phyloP scores from a whole-genome alignment of 345 rosid genomes.

The Pugionium dolabratum region DNA sequence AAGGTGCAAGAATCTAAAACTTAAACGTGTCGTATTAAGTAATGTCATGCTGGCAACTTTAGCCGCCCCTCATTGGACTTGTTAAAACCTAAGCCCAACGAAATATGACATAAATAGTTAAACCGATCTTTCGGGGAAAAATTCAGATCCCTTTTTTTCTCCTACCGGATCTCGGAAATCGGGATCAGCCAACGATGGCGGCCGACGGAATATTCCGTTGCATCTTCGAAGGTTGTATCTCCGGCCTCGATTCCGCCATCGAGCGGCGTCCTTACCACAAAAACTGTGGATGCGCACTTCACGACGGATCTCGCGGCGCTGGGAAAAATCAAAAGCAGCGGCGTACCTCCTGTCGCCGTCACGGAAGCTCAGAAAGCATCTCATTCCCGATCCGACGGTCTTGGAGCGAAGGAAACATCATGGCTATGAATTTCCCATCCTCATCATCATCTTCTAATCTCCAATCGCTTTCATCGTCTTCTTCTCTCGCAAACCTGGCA shows the following conservation, averaged over 20 bases:
- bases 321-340: slow-evolving; percentile 28
- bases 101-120: slow-evolving; percentile 17
- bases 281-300: slow-evolving; percentile 68
- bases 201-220: slow-evolving; percentile 61
- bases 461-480: slow-evolving; percentile 57
- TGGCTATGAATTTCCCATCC: slow-evolving; percentile 40
- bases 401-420: slow-evolving; percentile 66
- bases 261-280: slow-evolving; percentile 75
- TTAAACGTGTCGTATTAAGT: too few species aligned
- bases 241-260: slow-evolving; percentile 49
- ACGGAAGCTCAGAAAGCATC: slow-evolving; percentile 44
- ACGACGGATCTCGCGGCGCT: slow-evolving; percentile 38
- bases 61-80: neutral
- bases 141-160: slow-evolving; percentile 15
- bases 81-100: neutral
- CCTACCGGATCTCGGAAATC: slow-evolving; percentile 32
- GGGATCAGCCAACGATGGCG: slow-evolving; percentile 49
- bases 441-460: slow-evolving; percentile 32
- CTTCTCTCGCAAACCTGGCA: slow-evolving; percentile 34
- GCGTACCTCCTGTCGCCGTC: slow-evolving; percentile 38
- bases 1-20: too few species aligned
- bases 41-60: too few species aligned
- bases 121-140: neutral
- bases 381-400: slow-evolving; percentile 67
- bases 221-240: slow-evolving; percentile 62